Percentiles rank a stretch among this genome's conserved stretches.
Conservation (phyloP, 1,284 basidiomycete genomes). For the Trametes polyzona region DNA sequence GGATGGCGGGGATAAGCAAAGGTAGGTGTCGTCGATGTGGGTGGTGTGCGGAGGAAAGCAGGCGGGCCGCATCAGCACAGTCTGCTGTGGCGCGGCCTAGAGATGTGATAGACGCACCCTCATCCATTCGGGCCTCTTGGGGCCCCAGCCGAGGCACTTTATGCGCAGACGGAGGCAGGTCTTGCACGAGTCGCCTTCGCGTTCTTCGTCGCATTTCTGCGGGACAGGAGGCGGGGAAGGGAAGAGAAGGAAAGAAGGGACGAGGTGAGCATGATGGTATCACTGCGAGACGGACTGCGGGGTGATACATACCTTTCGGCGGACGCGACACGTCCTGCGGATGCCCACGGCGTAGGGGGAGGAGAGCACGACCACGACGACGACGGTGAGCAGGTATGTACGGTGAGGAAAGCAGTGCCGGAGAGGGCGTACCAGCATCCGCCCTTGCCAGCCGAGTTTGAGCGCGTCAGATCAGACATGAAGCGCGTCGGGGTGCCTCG, state of each 20-base stretch:
- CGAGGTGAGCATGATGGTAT: constrained; percentile 17
- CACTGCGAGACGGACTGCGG: constrained; percentile 16
- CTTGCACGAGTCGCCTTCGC: constrained; percentile 74
- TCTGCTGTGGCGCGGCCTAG: constrained; percentile 18
- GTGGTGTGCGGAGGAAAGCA: constrained; percentile 7
- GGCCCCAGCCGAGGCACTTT: constrained; percentile 80
- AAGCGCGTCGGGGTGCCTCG: constrained; percentile 53
- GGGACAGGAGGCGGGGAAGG: background rate
- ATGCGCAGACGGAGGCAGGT: constrained; percentile 78
- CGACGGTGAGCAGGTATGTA: constrained; percentile 4
- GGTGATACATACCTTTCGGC: constrained; percentile 65
- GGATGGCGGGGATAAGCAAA: constrained; percentile 13
- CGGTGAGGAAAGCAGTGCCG: constrained; percentile 1
- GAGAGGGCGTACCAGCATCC: constrained; percentile 67
- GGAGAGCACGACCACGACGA: background rate
- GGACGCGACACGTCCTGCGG: constrained; percentile 76
- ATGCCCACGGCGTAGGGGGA: constrained; percentile 10
- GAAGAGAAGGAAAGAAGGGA: background rate
- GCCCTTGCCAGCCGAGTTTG: constrained; percentile 61
- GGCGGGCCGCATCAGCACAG: constrained; percentile 14
- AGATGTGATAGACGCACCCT: constrained; percentile 53
- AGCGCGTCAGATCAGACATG: constrained; percentile 55
- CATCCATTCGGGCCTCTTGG: constrained; percentile 83
- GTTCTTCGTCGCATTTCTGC: constrained; percentile 84
- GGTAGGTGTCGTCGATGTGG: constrained; percentile 2